Evolutionary conservation across 352 stramenopile genomes (phyloP), one percentile per base, ranked within the genome.

Genomic region (Globisporangium irregulare): DNA sequence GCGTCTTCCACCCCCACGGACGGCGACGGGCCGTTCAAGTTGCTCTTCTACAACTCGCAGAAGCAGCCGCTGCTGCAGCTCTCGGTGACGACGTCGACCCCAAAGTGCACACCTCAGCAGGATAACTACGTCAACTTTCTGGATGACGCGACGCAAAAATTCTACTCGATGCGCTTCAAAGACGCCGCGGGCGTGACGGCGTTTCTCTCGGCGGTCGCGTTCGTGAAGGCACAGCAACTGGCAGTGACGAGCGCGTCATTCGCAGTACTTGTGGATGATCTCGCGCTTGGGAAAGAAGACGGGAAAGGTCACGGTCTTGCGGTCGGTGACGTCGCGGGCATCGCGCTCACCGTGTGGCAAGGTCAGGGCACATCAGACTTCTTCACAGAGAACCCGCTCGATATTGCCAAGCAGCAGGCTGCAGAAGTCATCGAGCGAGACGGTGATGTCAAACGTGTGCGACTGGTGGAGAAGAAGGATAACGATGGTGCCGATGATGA

Each of bases 161-260:
- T 89, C 72, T 94, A 79, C 70, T 84, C 86, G 24, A 87, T 94
- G 84, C 84, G 84, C 51, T 94, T 94, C 69, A 82, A 84, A 29
- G 86, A 92, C 64, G 74, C 73, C 0, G 51, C 46, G 9, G 67
- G 69, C 7, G 71, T 78, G 48, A 66, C 69, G 14, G 63, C 59
- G 7, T 92, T 92, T 67, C 73, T 92, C 0, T 62, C 65, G 4
- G 81, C 82, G 1, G 75, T 87, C 3, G 83, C 82, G 34, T 77
- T 82, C 34, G 62, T 76, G 8, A 89, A 89, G 58, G 78, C 84
- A 14, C 84, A 92, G 46, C 58, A 92, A 46, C 56, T 83, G n/a
- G 59, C 82, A 20, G 74, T 73, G 22, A 56, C 73, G 2, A 50
- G 57, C 2, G 4, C 32, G 5, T 53, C 60, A 1, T 24, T 32